phyloP scores from a whole-genome alignment of 805 yeast genomes.

The Nakazawaea laoshanensis region DNA sequence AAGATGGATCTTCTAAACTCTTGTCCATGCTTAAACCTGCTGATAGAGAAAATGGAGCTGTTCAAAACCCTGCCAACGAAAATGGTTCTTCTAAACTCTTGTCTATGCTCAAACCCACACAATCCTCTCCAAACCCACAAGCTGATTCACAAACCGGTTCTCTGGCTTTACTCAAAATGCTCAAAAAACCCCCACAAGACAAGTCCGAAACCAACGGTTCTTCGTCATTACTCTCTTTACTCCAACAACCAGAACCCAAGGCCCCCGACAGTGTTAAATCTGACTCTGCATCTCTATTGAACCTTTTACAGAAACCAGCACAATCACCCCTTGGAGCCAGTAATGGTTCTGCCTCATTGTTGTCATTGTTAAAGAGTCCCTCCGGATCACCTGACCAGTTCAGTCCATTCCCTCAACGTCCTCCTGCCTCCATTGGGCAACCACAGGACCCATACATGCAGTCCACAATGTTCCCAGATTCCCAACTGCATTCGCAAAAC shows the following conservation, averaged over 20 bases:
- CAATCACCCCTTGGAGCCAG: no score
- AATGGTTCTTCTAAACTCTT: not conserved
- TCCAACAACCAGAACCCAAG: no score
- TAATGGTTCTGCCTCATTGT: not conserved
- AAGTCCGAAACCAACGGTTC: not conserved
- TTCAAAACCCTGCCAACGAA: not conserved
- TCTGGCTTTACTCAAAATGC: slow-evolving; percentile 7
- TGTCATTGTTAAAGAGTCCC: not conserved
- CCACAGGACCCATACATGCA: no score
- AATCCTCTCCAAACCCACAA: slow-evolving; percentile 1
- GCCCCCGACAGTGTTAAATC: no score
- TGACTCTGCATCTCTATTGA: slow-evolving; percentile 1
- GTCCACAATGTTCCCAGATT: not conserved
- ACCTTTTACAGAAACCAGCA: slow-evolving; percentile 11
- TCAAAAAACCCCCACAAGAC: not conserved
- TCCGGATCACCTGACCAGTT: no score
- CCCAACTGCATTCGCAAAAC: not conserved
- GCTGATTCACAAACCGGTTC: no score
- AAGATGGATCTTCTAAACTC: no score
- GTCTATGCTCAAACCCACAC: not conserved
- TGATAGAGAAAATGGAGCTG: no score
- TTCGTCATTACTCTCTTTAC: not conserved
- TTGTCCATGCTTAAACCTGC: no score
- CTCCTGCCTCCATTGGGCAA: no score
- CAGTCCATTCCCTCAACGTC: no score